Base-by-base conservation (phyloP, 495 filamentous ascomycete species). In the Podospora didyma region DNA sequence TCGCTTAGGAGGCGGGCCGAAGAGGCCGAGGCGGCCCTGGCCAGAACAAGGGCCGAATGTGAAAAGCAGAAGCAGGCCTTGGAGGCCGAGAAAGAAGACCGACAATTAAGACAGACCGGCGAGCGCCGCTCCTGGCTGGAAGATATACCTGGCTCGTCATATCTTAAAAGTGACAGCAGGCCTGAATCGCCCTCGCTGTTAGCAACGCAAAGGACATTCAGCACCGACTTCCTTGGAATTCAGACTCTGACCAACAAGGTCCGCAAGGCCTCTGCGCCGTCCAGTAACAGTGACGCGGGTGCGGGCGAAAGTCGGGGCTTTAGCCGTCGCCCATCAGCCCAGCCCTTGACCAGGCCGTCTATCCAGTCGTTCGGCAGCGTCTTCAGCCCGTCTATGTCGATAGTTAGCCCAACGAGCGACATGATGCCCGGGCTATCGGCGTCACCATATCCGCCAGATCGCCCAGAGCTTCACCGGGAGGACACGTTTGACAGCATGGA, bases 71-170 rank as follows among this genome's bases (percentile, higher is more conserved):
- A 82, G 57, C 79, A 81, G 52, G 76, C 87, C n/a, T 78, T 87
- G 56, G 81, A 84, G 52, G 83, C 82, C 47, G 89, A 93, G 61
- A 88, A 86, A 64, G 84, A 87, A 62, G 67, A 80, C 3, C 35
- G 28, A 22, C 79, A 81, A 66, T 63, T 78, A 17, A 82, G 83
- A 45, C 79, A 82, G 41, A 63, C 89, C 0, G 84, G 88, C 46
- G 88, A 93, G 53, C 91, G 95, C 53, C 71, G 75, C 9, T 91
- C 86, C 69, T 92, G 86, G 85, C 77, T 86, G 46, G 87, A 91
- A 54, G 85, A 79, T 41, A 61, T 75, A 0, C 68, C 75, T 1
- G 60, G 67, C 14, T 54, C 59, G 12, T 53, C 73, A 16, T 72
- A 71, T 45, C 31, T 65, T 44, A 75, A 73, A 49, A 73, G 61